Base-by-base conservation (phyloP, 2,329 filamentous ascomycete genomes). In the Colletotrichum sp. region DNA sequence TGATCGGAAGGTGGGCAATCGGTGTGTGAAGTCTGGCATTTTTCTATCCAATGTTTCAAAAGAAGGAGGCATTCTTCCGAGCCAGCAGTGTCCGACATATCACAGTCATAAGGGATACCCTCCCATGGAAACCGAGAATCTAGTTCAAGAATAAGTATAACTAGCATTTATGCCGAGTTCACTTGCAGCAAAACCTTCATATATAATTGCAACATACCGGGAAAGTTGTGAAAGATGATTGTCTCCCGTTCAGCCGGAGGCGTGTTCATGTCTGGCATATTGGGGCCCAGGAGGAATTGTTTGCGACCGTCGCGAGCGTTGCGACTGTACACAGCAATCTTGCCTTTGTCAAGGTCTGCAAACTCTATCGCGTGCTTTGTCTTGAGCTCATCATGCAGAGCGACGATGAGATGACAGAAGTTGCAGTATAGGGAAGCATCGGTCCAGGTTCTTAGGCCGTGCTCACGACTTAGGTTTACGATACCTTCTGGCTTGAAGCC, bases 151-250 rank as follows among this genome's bases (percentile, higher is more conserved):
- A 12, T 48, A 4, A 48, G 39, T 48, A 48, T 5, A 12, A 10
- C 5, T 9, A 6, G 1, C 39, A 48, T 48, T 0, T 1, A n/a
- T 48, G 9, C 6, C 0, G 18, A 48, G 18, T n/a, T n/a, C 18
- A 6, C 5, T n/a, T 0, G 18, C 2, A 48, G 18, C 5, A 43
- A 43, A 10, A 6, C 18, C 39, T 2, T n/a, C 39, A 48, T n/a
- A 0, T 0, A 6, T 3, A 4, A 0, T n/a, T n/a, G 39, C 5
- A 22, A 22, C 39, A 0, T n/a, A 48, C 39, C 39, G 18, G 18
- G 18, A 48, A 12, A n/a, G 9, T 48, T n/a, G 5, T 48, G 22
- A n/a, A 48, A 48, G 18, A 48, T 0, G 9, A 48, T 12, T 12
- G 39, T 48, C 39, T 48, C 9, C 39, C 39, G 9, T 7, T 48